phyloP scores from a whole-genome alignment of 148 eudicot genomes.

The Chenopodium suecicum region DNA sequence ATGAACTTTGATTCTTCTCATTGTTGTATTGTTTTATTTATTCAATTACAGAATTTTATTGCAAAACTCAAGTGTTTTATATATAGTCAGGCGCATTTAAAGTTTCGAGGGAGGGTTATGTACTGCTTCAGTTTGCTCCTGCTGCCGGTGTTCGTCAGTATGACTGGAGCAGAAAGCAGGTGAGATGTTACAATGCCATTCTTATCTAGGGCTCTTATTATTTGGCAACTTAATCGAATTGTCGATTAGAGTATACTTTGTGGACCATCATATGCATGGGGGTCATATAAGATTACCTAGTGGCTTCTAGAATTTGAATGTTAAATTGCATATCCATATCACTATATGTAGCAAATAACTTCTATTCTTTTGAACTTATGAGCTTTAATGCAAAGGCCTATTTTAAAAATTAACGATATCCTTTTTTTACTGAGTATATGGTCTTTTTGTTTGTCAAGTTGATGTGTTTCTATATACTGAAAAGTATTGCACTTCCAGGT shows the following conservation, averaged over 20 bases:
- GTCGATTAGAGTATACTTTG: not conserved
- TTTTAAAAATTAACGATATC: not conserved
- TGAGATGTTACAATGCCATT: slow-evolving; percentile 25
- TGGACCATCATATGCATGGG: not conserved
- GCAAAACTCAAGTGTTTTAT: slow-evolving; percentile 2
- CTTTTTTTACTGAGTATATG: not conserved
- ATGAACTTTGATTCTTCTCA: slow-evolving; percentile 7
- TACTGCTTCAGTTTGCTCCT: slow-evolving; percentile 94
- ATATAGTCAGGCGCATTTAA: slow-evolving; percentile 87
- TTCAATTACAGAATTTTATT: not conserved
- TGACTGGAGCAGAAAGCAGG: slow-evolving; percentile 96
- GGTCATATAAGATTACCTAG: not conserved
- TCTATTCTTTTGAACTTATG: not conserved
- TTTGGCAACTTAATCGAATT: not conserved
- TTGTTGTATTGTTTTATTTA: slow-evolving; percentile 10
- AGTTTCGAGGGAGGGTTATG: slow-evolving; percentile 70
- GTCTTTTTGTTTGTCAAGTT: not conserved
- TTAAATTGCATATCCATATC: slow-evolving; percentile 5
- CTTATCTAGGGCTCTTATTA: not conserved
- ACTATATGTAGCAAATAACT: not conserved
- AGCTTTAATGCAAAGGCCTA: not conserved
- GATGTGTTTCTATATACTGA: slow-evolving; percentile 8
- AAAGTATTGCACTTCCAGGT: slow-evolving; percentile 45
- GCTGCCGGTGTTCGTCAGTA: slow-evolving; percentile 87
- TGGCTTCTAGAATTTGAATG: not conserved